Conservation (phyloP, 768 basidiomycete genomes). For the Collybia sordida region DNA sequence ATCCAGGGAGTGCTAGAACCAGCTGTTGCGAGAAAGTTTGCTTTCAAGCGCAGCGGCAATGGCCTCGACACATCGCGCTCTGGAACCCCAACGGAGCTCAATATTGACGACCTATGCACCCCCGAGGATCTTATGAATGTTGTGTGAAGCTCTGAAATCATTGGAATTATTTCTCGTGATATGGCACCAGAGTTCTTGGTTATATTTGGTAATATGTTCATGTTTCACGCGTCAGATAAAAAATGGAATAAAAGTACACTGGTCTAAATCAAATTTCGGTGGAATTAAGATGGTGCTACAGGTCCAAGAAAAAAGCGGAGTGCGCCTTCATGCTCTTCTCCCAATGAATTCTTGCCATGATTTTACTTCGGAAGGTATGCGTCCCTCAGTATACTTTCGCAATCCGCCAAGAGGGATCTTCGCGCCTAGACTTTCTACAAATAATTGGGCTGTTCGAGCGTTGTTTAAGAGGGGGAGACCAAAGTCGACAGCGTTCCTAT, state of each 20-base stretch:
- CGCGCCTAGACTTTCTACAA: conserved; percentile 83
- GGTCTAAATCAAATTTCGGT: conserved; percentile 22
- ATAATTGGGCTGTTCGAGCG: conserved; percentile 82
- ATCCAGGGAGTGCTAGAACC: conserved; percentile 64
- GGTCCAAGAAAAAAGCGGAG: conserved; percentile 5
- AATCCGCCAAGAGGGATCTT: conserved; percentile 84
- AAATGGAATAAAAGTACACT: neutral
- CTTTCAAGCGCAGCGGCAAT: conserved; percentile 47
- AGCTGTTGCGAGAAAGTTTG: conserved; percentile 57
- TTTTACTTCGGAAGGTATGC: conserved; percentile 86
- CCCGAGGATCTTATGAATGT: conserved; percentile 36
- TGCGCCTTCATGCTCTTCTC: conserved; percentile 47
- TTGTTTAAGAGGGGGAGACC: conserved; percentile 92
- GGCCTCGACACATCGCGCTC: conserved; percentile 6
- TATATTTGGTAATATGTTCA: conserved; percentile 8
- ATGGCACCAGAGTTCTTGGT: conserved; percentile 6
- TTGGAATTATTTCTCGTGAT: neutral
- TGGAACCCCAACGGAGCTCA: conserved; percentile 34
- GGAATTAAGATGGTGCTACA: neutral
- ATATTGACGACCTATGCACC: conserved; percentile 48
- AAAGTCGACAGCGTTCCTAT: conserved; percentile 93
- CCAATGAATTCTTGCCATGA: conserved; percentile 93
- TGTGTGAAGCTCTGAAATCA: neutral
- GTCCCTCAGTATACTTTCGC: conserved; percentile 79
- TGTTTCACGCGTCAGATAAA: no score